Conservation (phyloP, 192 early-diverging fungal species). For the Geosiphon pyriformis region DNA sequence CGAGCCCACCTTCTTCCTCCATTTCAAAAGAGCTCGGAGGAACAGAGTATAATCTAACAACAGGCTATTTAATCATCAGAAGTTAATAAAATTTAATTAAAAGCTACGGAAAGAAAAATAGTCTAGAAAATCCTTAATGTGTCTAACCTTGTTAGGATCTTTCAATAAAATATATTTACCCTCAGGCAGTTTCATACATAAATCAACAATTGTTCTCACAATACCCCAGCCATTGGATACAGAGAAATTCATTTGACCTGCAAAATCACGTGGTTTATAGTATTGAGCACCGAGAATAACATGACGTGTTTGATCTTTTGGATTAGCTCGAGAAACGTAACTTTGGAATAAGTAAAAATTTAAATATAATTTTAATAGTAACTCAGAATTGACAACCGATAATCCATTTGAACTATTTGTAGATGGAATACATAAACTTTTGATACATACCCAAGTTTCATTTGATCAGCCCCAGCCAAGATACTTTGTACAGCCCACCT, state of each 20-base stretch:
- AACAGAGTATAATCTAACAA: constrained; percentile 76
- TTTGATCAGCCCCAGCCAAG: constrained; percentile 80
- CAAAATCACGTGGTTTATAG: constrained; percentile 88
- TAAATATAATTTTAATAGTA: background rate
- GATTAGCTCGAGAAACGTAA: constrained; percentile 69
- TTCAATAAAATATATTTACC: constrained; percentile 94
- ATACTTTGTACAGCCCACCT: constrained; percentile 93
- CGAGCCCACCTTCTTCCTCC: constrained; percentile 34
- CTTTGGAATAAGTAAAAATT: background rate
- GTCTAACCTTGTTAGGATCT: constrained; percentile 80
- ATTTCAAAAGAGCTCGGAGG: constrained; percentile 65
- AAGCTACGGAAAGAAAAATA: background rate
- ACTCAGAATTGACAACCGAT: background rate
- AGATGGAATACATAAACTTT: background rate
- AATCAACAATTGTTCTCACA: constrained; percentile 86
- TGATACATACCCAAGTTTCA: constrained; percentile 73
- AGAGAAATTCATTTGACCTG: constrained; percentile 80
- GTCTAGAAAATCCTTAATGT: background rate
- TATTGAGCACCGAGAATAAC: constrained; percentile 75
- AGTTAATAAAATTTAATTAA: background rate
- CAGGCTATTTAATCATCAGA: constrained; percentile 36
- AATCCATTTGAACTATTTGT: background rate
- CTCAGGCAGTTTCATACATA: constrained; percentile 79
- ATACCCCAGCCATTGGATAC: constrained; percentile 93
- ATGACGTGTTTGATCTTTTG: constrained; percentile 78